Evolutionary conservation across 2,329 filamentous ascomycete species (phyloP), one percentile per base, ranked within the genome.

Genomic region (Apiospora rasikravindrae): DNA sequence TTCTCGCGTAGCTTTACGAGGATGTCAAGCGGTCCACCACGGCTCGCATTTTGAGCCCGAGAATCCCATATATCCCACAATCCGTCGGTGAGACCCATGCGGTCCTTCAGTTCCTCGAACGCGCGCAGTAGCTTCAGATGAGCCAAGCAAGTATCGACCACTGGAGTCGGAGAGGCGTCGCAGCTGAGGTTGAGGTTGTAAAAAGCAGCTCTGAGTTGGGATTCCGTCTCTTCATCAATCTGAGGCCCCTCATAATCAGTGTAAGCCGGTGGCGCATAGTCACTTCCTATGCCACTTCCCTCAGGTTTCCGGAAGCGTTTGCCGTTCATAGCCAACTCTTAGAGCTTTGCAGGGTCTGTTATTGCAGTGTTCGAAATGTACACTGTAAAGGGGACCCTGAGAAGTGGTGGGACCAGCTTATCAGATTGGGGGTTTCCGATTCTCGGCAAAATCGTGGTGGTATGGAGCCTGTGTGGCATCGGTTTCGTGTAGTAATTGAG

Each of bases 41-140:
- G 76, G 33, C 80, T 76, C 19, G 77, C 75, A 14, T 78, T 78
- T 29, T 53, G 57, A 14, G 84, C 84, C 1, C 80, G 76, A 4
- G 78, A 76, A 74, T 91, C 88, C 77, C 83, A 82, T 70, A 94
- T 85, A 6, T 87, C 88, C 80, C 90, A 94, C 1, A 94, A 81
- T 0, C 90, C 89, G 75, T 93, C 89, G 0, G 82, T 87, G 71
- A 88, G 89, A 6, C 89, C 90, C 26, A 94, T 81, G n/a, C 88
- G 86, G 73, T 92, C 88, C 73, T 90, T 91, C 71, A 95, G 82
- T 42, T 86, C 85, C 74, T 92, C 88, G 70, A 95, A 85, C 8
- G 89, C 88, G 71, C 90, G 88, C 1, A 95, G 84, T 0, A 95
- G 83, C 79, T 93, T 93, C 49, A 95, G 85, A 79, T 95, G 93